Evolutionary conservation across 768 basidiomycete species (phyloP).

Genomic region (Hortiboletus campestris): DNA sequence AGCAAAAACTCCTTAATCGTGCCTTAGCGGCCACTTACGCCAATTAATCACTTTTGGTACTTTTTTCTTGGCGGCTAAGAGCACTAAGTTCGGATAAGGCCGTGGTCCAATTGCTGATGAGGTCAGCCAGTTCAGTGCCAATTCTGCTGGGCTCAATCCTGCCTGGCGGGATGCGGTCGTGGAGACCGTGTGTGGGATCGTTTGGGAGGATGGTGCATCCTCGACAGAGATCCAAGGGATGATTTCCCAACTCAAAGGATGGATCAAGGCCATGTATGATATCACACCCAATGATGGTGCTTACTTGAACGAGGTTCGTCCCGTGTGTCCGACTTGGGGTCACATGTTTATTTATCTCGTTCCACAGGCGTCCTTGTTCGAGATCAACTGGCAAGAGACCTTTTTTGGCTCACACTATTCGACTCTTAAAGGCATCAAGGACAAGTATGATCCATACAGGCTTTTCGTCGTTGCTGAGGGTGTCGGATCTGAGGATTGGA

Average conservation of each 20-base stretch:
- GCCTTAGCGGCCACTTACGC: no score
- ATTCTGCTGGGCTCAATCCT: slow-evolving; percentile 45
- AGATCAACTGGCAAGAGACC: slow-evolving; percentile 37
- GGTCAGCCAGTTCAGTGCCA: slow-evolving; percentile 36
- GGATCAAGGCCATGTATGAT: slow-evolving; percentile 29
- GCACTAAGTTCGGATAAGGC: no score
- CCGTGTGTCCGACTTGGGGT: neutral
- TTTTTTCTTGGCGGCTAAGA: no score
- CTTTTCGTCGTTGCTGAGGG: slow-evolving; percentile 12
- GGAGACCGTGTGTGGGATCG: slow-evolving; percentile 23
- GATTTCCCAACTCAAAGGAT: slow-evolving; percentile 14
- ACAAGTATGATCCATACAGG: slow-evolving; percentile 12
- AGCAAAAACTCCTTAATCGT: no score
- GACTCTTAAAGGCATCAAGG: slow-evolving; percentile 42
- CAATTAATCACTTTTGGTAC: no score
- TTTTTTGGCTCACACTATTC: slow-evolving; percentile 49
- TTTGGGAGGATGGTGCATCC: slow-evolving; percentile 24
- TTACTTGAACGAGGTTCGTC: slow-evolving; percentile 48
- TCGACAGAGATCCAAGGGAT: slow-evolving; percentile 11
- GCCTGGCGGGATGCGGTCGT: slow-evolving; percentile 45
- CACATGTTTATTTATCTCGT: no score
- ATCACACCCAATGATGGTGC: slow-evolving; percentile 36
- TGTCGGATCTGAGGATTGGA: slow-evolving; percentile 29
- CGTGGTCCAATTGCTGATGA: slow-evolving; percentile 44
- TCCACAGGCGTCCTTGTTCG: slow-evolving; percentile 41